Evolutionary conservation across 1,139 yeast species (phyloP).

Genomic region (Pichia sp.): DNA sequence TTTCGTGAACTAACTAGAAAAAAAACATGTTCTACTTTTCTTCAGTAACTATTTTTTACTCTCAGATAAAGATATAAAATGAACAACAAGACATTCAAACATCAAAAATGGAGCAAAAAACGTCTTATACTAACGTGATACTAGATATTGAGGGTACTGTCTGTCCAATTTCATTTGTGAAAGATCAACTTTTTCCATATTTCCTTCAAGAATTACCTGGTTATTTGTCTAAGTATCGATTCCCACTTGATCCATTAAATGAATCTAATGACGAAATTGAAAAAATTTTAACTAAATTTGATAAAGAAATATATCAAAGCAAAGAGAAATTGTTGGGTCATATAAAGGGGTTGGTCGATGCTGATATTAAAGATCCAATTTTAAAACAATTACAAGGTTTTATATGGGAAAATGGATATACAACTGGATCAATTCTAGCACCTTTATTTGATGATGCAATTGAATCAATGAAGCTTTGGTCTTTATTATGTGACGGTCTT

Average conservation of each 20-base stretch:
- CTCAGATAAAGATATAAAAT: no score
- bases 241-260: constrained; percentile 31
- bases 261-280: constrained; percentile 22
- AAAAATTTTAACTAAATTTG: constrained; percentile 41
- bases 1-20: no score
- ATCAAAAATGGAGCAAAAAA: constrained; percentile 5
- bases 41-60: no score
- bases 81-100: background rate
- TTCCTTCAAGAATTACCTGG: constrained; percentile 34
- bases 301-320: constrained; percentile 26
- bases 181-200: constrained; percentile 55
- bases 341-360: constrained; percentile 49
- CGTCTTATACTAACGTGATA: constrained; percentile 30
- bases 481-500: constrained; percentile 28
- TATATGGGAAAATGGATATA: constrained; percentile 79
- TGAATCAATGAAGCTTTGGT: constrained; percentile 41
- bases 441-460: constrained; percentile 77
- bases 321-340: constrained; percentile 30
- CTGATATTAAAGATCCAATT: constrained; percentile 72
- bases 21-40: no score
- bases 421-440: constrained; percentile 64
- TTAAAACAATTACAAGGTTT: constrained; percentile 78
- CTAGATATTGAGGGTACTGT: constrained; percentile 90
- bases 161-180: constrained; percentile 84
- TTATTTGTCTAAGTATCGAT: constrained; percentile 29